These are phyloP conservation scores for Panus rudis DNA, from an alignment of 768 basidiomycete genomes.

Conservation along the genomic window DNA sequence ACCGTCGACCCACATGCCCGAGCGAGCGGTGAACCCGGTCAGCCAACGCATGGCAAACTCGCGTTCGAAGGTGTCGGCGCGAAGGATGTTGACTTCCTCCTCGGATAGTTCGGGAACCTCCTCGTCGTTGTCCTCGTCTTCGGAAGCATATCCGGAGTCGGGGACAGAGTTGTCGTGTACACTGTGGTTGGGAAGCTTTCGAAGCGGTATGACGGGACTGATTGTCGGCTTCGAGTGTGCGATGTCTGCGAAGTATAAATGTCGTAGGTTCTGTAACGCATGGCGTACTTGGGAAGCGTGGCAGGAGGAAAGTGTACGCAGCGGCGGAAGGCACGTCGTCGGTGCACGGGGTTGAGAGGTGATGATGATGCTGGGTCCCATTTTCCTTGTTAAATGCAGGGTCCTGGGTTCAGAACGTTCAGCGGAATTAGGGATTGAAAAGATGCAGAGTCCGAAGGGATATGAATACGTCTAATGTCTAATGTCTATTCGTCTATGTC, in stretches of 20 bases:
- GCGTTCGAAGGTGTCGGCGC: constrained; percentile 61
- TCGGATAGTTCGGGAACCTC: constrained; percentile 17
- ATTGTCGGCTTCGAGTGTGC: too few species aligned
- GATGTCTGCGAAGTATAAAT: constrained; percentile 43
- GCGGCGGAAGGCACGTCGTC: constrained; percentile 49
- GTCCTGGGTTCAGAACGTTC: too few species aligned
- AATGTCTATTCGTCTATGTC: too few species aligned
- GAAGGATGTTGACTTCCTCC: constrained; percentile 36
- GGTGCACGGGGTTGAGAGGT: constrained; percentile 28
- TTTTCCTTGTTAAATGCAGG: not conserved
- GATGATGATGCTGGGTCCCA: too few species aligned
- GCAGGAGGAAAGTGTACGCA: constrained; percentile 34
- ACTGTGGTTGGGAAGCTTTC: constrained; percentile 18
- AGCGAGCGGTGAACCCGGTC: constrained; percentile 58
- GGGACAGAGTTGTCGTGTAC: constrained; percentile 41
- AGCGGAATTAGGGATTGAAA: too few species aligned
- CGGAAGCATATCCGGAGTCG: constrained; percentile 77
- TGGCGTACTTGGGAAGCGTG: constrained; percentile 30
- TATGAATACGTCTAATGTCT: constrained; percentile 18
- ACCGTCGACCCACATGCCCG: constrained; percentile 41
- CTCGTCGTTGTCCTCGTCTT: constrained; percentile 37
- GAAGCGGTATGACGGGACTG: too few species aligned
- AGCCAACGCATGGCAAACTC: constrained; percentile 68
- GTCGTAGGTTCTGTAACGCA: constrained; percentile 38
- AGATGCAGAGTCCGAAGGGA: too few species aligned